Percentiles rank a stretch among this genome's conserved stretches.
These are phyloP conservation scores for Leishmania lainsoni DNA, from an alignment of 208 protist species.

Conservation along the genomic window DNA sequence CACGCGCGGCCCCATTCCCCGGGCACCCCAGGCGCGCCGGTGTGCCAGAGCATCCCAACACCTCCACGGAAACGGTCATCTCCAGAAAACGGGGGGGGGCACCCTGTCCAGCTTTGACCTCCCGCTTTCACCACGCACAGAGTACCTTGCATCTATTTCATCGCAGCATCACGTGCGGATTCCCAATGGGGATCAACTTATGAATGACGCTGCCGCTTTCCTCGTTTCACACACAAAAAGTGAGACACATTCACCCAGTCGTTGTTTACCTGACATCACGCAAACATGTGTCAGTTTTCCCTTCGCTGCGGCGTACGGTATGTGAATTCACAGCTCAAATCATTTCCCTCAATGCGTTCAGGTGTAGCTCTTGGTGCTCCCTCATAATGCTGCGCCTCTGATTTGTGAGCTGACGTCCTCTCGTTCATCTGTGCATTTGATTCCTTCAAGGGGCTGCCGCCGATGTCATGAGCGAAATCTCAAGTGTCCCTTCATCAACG, in stretches of 20 bases:
- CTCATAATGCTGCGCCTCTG: not conserved
- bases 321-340: not conserved
- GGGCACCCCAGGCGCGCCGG: too few species aligned
- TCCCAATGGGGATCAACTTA: not conserved
- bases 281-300: not conserved
- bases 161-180: not conserved
- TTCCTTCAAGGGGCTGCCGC: not conserved
- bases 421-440: not conserved
- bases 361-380: not conserved
- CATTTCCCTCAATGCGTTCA: not conserved
- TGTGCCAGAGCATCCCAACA: not conserved
- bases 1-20: too few species aligned
- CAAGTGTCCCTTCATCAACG: not conserved
- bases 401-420: not conserved
- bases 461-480: not conserved
- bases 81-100: not conserved
- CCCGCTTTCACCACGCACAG: not conserved
- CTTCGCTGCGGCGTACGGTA: not conserved
- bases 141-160: not conserved
- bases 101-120: not conserved
- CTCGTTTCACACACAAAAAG: not conserved
- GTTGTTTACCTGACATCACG: not conserved
- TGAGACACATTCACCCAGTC: not conserved
- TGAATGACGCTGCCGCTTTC: not conserved
- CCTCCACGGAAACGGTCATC: not conserved